phyloP scores from a whole-genome alignment of 768 basidiomycete species.

The Russula compacta region DNA sequence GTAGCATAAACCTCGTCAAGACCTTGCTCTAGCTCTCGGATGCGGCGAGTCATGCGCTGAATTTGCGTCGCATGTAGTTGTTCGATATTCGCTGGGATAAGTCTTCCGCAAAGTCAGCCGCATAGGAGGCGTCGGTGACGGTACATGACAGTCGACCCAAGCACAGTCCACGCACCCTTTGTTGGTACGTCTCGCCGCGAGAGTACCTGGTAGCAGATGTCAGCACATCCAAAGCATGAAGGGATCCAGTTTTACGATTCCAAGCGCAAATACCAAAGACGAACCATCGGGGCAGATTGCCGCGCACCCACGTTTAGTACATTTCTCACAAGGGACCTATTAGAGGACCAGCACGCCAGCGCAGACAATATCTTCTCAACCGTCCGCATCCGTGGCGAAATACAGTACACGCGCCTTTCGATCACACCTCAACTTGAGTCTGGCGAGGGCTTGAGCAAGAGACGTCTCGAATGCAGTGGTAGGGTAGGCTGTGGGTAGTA shows the following conservation, averaged over 20 bases:
- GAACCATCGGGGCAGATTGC: slow-evolving; percentile 71
- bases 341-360: too few relatives aligned
- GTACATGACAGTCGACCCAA: not conserved
- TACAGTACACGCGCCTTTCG: slow-evolving; percentile 38
- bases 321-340: slow-evolving; percentile 73
- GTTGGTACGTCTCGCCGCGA: slow-evolving; percentile 47
- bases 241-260: not conserved
- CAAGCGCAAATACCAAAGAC: not conserved
- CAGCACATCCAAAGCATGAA: not conserved
- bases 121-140: too few relatives aligned
- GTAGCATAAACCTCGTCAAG: slow-evolving; percentile 15
- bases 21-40: slow-evolving; percentile 16
- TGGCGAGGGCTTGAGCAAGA: slow-evolving; percentile 12
- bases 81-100: slow-evolving; percentile 59
- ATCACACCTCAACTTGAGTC: slow-evolving; percentile 60
- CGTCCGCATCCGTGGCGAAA: not conserved
- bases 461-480: not conserved
- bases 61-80: slow-evolving; percentile 34
- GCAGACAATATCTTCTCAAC: not conserved
- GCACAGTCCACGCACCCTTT: slow-evolving; percentile 34
- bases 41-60: slow-evolving; percentile 15
- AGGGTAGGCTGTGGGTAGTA: not conserved
- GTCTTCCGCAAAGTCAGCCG: slow-evolving; percentile 25
- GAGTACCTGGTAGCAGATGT: slow-evolving; percentile 32
- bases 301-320: slow-evolving; percentile 64